Evolutionary conservation across 2,329 filamentous ascomycete genomes (phyloP).

Genomic region (Fusarium sp.): DNA sequence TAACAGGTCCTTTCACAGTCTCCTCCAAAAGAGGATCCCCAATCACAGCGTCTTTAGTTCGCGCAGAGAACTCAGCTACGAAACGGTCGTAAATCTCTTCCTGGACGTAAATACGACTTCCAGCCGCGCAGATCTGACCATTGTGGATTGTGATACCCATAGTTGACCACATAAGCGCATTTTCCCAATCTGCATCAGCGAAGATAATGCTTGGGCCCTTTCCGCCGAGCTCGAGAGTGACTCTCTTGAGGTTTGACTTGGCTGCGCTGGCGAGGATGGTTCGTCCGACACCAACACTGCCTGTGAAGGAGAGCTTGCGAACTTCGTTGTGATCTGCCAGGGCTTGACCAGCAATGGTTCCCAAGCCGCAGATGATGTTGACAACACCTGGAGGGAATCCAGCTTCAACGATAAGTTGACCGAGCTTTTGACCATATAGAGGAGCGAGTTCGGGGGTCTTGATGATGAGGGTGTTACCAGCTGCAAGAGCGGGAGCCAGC

Average conservation of each 20-base stretch:
- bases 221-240: constrained; percentile 79
- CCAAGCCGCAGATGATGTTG: constrained; percentile 77
- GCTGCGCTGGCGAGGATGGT: constrained; percentile 80
- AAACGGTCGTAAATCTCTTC: constrained; percentile 60
- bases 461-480: constrained; percentile 70
- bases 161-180: constrained; percentile 64
- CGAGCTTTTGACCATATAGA: constrained; percentile 70
- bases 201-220: constrained; percentile 72
- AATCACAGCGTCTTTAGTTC: constrained; percentile 15
- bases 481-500: constrained; percentile 72
- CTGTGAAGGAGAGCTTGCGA: constrained; percentile 81
- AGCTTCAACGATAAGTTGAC: constrained; percentile 72
- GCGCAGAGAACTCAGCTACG: constrained; percentile 1
- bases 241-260: constrained; percentile 79
- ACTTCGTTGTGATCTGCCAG: constrained; percentile 72
- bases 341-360: constrained; percentile 72
- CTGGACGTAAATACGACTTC: constrained; percentile 69
- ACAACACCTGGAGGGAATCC: constrained; percentile 81
- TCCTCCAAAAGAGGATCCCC: constrained; percentile 40
- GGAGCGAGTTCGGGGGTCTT: constrained; percentile 73
- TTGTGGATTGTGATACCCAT: constrained; percentile 61
- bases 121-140: constrained; percentile 70
- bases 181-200: constrained; percentile 68
- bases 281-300: constrained; percentile 73
- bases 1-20: constrained; percentile 53